Evolutionary conservation across 1,284 basidiomycete genomes (phyloP).

Genomic region (Ustilago xerochloae): DNA sequence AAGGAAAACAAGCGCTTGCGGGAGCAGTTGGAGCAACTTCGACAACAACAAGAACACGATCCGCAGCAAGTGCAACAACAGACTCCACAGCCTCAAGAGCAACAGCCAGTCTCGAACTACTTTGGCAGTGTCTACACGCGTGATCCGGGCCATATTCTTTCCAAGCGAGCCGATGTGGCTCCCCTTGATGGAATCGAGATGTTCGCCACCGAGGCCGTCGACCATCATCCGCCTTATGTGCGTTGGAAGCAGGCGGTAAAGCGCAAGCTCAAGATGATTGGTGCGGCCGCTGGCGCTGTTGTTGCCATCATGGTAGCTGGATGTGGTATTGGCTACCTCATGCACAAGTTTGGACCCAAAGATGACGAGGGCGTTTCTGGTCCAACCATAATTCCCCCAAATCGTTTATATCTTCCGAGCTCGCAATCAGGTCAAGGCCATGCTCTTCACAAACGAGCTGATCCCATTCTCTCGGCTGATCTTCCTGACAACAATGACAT

Average conservation of each 20-base stretch:
- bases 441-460: too few relatives aligned
- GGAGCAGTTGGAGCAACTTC: not conserved
- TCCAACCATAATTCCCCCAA: too few relatives aligned
- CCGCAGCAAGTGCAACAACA: not conserved
- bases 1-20: not conserved
- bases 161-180: not conserved
- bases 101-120: not conserved
- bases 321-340: not conserved
- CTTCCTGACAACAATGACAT: too few relatives aligned
- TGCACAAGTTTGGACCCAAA: not conserved
- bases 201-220: not conserved
- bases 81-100: not conserved
- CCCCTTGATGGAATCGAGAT: not conserved
- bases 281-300: not conserved
- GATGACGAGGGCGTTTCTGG: not conserved
- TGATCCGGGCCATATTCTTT: not conserved
- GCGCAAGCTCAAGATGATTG: not conserved
- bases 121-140: not conserved
- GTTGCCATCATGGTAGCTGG: not conserved
- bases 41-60: constrained; percentile 1
- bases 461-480: too few relatives aligned
- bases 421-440: too few relatives aligned
- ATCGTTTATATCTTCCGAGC: too few relatives aligned
- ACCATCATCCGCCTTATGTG: not conserved
- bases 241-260: not conserved